Percentiles rank a stretch among this genome's conserved stretches.
Evolutionary conservation across 1,284 basidiomycete species (phyloP).

Genomic region (Malassezia sympodialis): DNA sequence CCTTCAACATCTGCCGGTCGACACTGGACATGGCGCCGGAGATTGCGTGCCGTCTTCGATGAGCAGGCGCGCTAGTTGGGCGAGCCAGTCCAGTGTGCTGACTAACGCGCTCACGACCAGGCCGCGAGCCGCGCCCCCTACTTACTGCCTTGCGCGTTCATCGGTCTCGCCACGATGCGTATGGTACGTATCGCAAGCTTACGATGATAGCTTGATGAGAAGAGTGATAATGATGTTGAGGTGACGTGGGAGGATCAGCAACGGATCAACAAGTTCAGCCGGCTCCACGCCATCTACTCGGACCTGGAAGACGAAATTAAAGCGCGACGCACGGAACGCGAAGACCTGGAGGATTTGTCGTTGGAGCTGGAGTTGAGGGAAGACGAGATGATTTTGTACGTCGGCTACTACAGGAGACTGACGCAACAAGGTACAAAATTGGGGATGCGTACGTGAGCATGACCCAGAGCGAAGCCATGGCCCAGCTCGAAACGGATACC

Average conservation of each 20-base stretch:
- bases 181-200: constrained; percentile 2
- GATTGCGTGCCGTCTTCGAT: background rate
- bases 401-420: background rate
- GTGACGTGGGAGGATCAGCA: constrained; percentile 96
- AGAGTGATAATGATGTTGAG: constrained; percentile 58
- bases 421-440: constrained; percentile 59
- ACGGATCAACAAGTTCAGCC: constrained; percentile 82
- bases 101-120: constrained; percentile 2
- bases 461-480: constrained; percentile 60
- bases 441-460: constrained; percentile 82
- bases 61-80: background rate
- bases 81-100: background rate
- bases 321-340: constrained; percentile 73
- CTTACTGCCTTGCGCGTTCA: background rate
- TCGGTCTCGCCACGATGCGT: background rate
- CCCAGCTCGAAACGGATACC: constrained; percentile 65
- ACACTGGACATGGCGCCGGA: constrained; percentile 11
- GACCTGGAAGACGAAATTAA: constrained; percentile 65
- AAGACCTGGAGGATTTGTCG: constrained; percentile 75
- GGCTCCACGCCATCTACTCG: constrained; percentile 68
- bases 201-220: constrained; percentile 20
- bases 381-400: constrained; percentile 20
- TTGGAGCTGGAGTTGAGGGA: constrained; percentile 82
- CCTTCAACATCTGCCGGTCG: constrained; percentile 19
- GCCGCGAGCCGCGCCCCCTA: background rate